A percentile compares a stretch with the other conserved stretches of the same genome.
Evolutionary conservation across 2,329 filamentous ascomycete genomes (phyloP).

Genomic region (Didymella arachidicola): DNA sequence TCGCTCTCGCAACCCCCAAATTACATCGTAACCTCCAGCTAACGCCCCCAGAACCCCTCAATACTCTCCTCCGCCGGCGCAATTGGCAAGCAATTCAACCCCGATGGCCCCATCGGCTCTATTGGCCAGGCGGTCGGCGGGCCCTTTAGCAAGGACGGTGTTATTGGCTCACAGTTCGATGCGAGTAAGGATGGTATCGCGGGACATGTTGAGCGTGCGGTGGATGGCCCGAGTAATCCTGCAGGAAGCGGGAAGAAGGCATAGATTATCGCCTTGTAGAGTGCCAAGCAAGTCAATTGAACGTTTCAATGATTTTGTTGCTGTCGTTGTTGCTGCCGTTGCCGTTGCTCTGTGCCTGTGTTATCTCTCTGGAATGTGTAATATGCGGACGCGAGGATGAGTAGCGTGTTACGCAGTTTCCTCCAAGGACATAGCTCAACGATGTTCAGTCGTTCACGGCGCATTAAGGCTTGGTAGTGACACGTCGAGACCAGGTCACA

Average conservation of each 20-base stretch:
- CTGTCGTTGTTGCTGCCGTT: no score
- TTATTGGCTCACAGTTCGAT: conserved; percentile 64
- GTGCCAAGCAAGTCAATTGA: not conserved
- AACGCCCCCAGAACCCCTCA: conserved; percentile 37
- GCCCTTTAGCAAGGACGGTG: conserved; percentile 56
- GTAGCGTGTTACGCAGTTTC: no score
- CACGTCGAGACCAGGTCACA: no score
- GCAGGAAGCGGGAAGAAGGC: conserved; percentile 38
- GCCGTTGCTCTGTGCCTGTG: no score
- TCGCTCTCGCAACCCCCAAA: no score
- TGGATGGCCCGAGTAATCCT: conserved; percentile 53
- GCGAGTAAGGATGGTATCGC: conserved; percentile 62
- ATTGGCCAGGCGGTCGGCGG: conserved; percentile 60
- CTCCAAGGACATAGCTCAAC: no score
- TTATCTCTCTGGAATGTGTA: no score
- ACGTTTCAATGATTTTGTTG: not conserved
- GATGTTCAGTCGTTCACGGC: no score
- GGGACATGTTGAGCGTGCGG: conserved; percentile 60
- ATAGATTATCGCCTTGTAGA: conserved; percentile 3
- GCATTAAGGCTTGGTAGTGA: no score
- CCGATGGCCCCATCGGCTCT: conserved; percentile 60
- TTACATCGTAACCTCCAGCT: no score
- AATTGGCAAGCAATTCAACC: conserved; percentile 64
- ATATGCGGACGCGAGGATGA: no score
- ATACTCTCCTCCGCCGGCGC: conserved; percentile 60